Percentiles rank a stretch among this genome's conserved stretches.
Conservation (phyloP, 257 asterid genomes). For the Solanum paucissectum region DNA sequence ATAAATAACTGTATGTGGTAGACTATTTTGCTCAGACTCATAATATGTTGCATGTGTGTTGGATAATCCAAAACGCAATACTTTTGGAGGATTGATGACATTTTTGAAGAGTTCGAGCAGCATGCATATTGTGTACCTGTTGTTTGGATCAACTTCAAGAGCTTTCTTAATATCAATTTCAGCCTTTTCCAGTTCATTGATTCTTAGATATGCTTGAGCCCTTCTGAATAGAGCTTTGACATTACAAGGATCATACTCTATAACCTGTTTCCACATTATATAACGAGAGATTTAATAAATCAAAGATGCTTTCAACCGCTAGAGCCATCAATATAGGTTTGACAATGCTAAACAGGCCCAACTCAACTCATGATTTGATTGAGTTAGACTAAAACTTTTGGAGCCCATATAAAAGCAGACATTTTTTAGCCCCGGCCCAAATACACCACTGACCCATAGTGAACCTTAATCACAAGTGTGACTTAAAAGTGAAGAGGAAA, state of each 20-base stretch:
- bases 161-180: slow-evolving; percentile 36
- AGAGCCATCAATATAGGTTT: neutral
- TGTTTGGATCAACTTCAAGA: slow-evolving; percentile 35
- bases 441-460: neutral
- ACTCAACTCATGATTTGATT: neutral
- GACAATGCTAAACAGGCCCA: neutral
- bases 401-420: neutral
- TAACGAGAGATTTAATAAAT: neutral
- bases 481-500: neutral
- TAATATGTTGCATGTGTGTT: neutral
- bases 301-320: neutral
- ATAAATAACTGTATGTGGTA: neutral
- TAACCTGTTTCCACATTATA: slow-evolving; percentile 17
- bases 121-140: slow-evolving; percentile 21
- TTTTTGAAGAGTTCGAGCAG: neutral
- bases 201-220: slow-evolving; percentile 36
- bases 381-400: neutral
- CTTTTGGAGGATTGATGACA: neutral
- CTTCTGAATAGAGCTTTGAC: slow-evolving; percentile 54
- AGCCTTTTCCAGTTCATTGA: slow-evolving; percentile 39
- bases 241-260: slow-evolving; percentile 33
- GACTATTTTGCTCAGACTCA: neutral
- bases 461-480: neutral
- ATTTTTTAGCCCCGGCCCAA: neutral
- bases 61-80: neutral